These are phyloP conservation scores for Eremochloa ophiuroides DNA, from an alignment of 176 grass and related monocot species.

Conservation along the genomic window DNA sequence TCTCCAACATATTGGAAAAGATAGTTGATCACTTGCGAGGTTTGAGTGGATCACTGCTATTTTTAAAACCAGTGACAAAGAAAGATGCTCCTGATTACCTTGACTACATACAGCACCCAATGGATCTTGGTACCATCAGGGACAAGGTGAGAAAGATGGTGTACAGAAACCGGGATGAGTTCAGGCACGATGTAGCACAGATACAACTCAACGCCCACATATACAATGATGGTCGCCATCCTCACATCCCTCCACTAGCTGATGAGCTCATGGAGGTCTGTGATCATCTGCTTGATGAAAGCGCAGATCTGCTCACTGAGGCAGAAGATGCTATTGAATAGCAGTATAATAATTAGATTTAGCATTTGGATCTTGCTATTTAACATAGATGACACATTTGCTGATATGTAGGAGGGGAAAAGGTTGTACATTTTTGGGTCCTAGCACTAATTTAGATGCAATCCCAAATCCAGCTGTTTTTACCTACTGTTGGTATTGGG, in stretches of 20 bases:
- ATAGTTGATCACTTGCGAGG: slow-evolving; percentile 59
- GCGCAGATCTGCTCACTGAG: slow-evolving; percentile 19
- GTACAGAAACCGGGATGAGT: slow-evolving; percentile 70
- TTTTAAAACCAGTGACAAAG: slow-evolving; percentile 83
- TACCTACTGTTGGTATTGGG: slow-evolving; percentile 2
- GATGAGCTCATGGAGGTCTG: slow-evolving; percentile 62
- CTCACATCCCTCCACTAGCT: slow-evolving; percentile 78
- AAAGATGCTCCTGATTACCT: slow-evolving; percentile 90
- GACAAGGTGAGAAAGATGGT: slow-evolving; percentile 86
- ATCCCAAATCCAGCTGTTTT: slow-evolving; percentile 32
- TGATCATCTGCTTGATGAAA: slow-evolving; percentile 46
- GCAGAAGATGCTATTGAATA: slow-evolving; percentile 62
- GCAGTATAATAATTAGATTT: neutral
- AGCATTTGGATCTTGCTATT: slow-evolving; percentile 5
- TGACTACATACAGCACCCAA: slow-evolving; percentile 51
- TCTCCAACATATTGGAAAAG: slow-evolving; percentile 77
- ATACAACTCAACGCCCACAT: slow-evolving; percentile 67
- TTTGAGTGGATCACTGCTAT: slow-evolving; percentile 47
- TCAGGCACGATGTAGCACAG: slow-evolving; percentile 76
- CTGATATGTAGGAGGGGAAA: slow-evolving; percentile 23
- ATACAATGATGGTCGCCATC: slow-evolving; percentile 64
- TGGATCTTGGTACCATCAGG: slow-evolving; percentile 95
- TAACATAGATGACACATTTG: slow-evolving; percentile 33
- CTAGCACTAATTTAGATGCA: slow-evolving; percentile 3
- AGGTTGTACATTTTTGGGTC: slow-evolving; percentile 36